These are phyloP conservation scores for Coccomyxa sp. DNA, from an alignment of 139 green algal species.

Conservation along the genomic window DNA sequence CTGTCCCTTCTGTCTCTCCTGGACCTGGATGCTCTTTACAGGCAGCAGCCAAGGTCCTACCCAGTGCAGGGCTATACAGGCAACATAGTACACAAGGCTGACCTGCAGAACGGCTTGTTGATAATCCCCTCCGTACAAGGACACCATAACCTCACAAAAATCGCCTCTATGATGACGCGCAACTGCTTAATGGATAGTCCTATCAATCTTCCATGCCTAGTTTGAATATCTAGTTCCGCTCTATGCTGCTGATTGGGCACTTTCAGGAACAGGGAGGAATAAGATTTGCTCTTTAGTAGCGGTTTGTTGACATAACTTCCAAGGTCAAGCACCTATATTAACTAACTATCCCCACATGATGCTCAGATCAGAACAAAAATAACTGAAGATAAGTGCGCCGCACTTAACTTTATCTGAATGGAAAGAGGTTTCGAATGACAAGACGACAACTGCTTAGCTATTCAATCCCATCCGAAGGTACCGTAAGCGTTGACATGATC, in stretches of 20 bases:
- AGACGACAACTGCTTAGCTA: too few relatives aligned
- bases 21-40: slow-evolving; percentile 51
- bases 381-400: too few relatives aligned
- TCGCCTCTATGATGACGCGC: background rate
- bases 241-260: too few relatives aligned
- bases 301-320: background rate
- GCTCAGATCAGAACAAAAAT: too few relatives aligned
- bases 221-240: too few relatives aligned
- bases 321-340: too few relatives aligned
- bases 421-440: too few relatives aligned
- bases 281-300: background rate
- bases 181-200: background rate
- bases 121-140: slow-evolving; percentile 52
- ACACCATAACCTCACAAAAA: background rate
- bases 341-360: too few relatives aligned
- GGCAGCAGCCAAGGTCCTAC: slow-evolving; percentile 45
- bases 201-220: background rate
- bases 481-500: too few relatives aligned
- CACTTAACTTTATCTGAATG: too few relatives aligned
- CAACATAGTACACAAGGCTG: slow-evolving; percentile 61
- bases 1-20: slow-evolving; percentile 39
- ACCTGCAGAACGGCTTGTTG: slow-evolving; percentile 28
- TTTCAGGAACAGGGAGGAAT: background rate
- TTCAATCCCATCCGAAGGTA: too few relatives aligned
- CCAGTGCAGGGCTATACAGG: slow-evolving; percentile 57